Evolutionary conservation across 371 early-diverging fungal genomes (phyloP), one percentile per base, ranked within the genome.

Genomic region (Thermomucor indicae-seudaticae): DNA sequence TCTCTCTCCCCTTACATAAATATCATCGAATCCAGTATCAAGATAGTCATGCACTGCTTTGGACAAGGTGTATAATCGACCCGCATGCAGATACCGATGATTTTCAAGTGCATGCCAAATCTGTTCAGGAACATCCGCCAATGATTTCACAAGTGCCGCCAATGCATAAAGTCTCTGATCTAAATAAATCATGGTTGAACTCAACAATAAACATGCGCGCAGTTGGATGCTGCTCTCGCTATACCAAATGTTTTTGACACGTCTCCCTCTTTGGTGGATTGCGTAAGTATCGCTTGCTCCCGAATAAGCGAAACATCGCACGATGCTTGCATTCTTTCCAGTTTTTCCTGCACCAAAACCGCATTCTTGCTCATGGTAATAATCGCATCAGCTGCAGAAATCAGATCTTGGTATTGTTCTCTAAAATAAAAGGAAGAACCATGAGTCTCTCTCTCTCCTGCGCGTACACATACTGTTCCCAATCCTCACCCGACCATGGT

Each of bases 71-170:
- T 77, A 92, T 19, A 91, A 57, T 22, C 85, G 72, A 57, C 84
- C 79, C 2, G 91, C 91, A 11, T 80, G 79, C 47, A 92, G 55
- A 59, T 85, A 88, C 11, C 60, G 67, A 49, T 87, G 78, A 42
- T 67, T 65, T 60, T 91, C 93, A 35, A 90, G 58, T 4, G 90
- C 81, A 39, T 82, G 78, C 91, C 91, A 90, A 17, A 90, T 90
- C 85, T 92, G 91, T 48, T 92, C 91, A 6, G 93, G 91, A 11
- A 88, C 89, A 65, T 90, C 89, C 0, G 88, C 91, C 25, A 92
- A 55, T n/a, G 90, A 72, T 52, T 90, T 90, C 42, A 91, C 84
- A 50, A 89, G 79, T 1, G 91, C 85, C 6, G 90, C 91, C 24
- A 86, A 69, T 0, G 84, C 66, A 55, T 88, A 90, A 4, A 89